Base-by-base conservation (phyloP, 805 yeast species). In the Scheffersomyces stipitis region DNA sequence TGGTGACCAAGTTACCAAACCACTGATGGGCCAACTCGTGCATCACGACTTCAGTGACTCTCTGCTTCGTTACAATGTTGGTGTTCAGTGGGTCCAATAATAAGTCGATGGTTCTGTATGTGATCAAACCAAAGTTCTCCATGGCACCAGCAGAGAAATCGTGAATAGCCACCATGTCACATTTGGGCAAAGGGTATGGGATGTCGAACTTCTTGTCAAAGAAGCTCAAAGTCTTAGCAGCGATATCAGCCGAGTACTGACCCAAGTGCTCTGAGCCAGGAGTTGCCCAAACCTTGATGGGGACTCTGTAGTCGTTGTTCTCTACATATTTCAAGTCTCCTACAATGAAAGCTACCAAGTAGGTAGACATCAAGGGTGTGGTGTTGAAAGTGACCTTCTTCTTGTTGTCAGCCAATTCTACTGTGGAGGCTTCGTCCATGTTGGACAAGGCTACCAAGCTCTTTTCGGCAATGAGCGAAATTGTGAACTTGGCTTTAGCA, bases 11-110 rank as follows among this genome's bases (percentile, higher is more conserved):
- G 62, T 86, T 83, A 57, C 95, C 95, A 53, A 86, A 86, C 95
- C 95, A 86, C 69, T 86, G 95, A 62, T 86, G 95, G 33, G 95
- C 93, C 66, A 86, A 74, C 66, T 86, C 95, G 66, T 86, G 95
- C 67, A 83, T 86, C 30, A 86, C 89, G 33, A 86, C 93, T 56
- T 86, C 91, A 26, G 89, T 84, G 27, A 86, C 93, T 59, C 90
- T 74, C 58, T 80, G 81, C 58, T 80, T 78, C 47, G 83, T 75
- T 41, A 68, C 69, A 44, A 78, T 67, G 43, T 81, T 78, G 33
- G 93, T 79, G 51, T 76, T 76, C 49, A 78, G 75, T 45, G 86
- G 87, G 56, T 83, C 91, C 47, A 82, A 71, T 45, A 86, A 71
- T 41, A 86, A 65, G 48, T 84, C 91, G 30, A 81, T 83, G 31